A percentile compares a stretch with the other conserved stretches of the same genome.
phyloP scores from a whole-genome alignment of 148 eudicot genomes.

The Dysphania ambrosioides region DNA sequence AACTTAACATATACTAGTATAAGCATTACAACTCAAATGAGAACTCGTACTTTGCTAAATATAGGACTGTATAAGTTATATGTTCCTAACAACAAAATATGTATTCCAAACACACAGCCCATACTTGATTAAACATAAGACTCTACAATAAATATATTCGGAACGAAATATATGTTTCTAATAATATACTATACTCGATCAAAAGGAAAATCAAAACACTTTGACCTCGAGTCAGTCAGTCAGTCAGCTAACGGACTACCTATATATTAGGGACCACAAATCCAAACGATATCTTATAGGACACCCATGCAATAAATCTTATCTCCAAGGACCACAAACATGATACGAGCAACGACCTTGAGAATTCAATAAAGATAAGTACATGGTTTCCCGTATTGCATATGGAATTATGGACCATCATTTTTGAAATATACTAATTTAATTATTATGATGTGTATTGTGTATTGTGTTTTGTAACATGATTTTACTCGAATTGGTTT shows the following conservation, averaged over 20 bases:
- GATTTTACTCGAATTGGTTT: background rate
- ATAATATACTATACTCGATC: too few species aligned
- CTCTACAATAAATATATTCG: too few species aligned
- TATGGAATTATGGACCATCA: background rate
- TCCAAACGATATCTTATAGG: background rate
- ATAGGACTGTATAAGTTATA: too few species aligned
- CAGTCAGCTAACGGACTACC: background rate
- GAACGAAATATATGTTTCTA: too few species aligned
- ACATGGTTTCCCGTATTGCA: background rate
- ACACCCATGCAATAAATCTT: background rate
- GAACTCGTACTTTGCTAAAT: too few species aligned
- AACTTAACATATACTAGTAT: too few species aligned
- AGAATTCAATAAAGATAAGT: conserved; percentile 4
- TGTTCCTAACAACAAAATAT: too few species aligned
- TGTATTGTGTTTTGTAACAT: background rate
- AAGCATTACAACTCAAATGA: too few species aligned
- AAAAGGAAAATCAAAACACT: background rate
- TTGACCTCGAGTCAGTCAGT: background rate
- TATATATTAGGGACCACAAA: background rate
- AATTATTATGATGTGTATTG: background rate
- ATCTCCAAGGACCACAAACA: conserved; percentile 3
- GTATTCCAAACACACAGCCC: too few species aligned
- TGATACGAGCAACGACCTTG: background rate
- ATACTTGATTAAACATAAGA: too few species aligned
- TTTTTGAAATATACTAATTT: too few species aligned